Evolutionary conservation across 495 filamentous ascomycete genomes (phyloP), one percentile per base, ranked within the genome.

Genomic region (Cenococcum geophilum): DNA sequence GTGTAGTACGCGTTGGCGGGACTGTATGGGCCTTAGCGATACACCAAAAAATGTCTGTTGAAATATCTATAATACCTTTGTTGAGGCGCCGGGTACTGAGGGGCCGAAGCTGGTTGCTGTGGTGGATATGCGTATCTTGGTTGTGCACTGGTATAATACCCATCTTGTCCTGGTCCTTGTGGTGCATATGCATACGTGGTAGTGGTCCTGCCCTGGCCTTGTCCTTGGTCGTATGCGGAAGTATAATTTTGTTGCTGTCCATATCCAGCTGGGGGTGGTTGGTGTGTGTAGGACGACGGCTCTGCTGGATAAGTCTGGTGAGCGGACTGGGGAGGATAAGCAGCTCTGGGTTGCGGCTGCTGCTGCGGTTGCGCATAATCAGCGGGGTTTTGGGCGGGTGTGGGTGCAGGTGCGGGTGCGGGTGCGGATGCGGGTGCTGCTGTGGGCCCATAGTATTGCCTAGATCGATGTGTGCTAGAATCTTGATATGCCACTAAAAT

Each of bases 401-500:
- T 59, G 56, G 20, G 0, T 21, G 37, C 8, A 20, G 22, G 35
- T 3, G 55, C n/a, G 47, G 23, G 32, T 18, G 43, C 55, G 23
- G 14, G 58, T 37, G 32, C 63, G 56, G 20, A 4, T 21, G 37
- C 8, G 10, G 22, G 35, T 3, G 55, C n/a, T 23, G 43, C 16
- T 16, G n/a, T 49, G 43, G 56, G 43, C 25, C 78, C 79, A 65
- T 77, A 76, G 64, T 80, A 76, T 53, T 82, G 78, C 48, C 79
- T 73, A 50, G 73, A 72, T 58, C 78, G 74, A 68, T 81, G 79
- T 10, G 77, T 80, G 55, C 72, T 72, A 48, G 79, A 82, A 63
- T 77, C 72, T 59, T 75, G 71, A 64, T 83, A 82, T 48, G 61
- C 70, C 57, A 77, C 78, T 78, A 78, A 73, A 77, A 76, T 69